Evolutionary conservation across 129 eudicot genomes (phyloP), one percentile per base, ranked within the genome.

Genomic region (Centaurea solstitialis): DNA sequence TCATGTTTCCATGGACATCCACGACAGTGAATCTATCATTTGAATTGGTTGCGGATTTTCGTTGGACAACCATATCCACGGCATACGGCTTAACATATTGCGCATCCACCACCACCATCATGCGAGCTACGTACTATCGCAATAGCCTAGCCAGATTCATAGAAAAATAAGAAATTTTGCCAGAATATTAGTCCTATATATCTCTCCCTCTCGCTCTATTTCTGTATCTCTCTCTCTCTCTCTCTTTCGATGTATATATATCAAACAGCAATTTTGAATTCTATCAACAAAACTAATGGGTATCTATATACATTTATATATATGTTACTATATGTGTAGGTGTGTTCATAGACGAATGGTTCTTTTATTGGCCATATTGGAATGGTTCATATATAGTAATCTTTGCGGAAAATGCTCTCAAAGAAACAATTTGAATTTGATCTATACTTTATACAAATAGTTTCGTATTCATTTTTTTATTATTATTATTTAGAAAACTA

Each of bases 1-100:
- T 84, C 67, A 87, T 11, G 79, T 81, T 81, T 22, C 90, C 90
- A 9, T 84, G 74, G 37, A 85, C 70, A 45, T 87, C 90, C 2
- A 84, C 72, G 4, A 87, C 86, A 0, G 70, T 82, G 65, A 84
- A 87, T 59, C 82, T 81, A 40, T 81, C 86, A 38, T 79, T 81
- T 12, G 70, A 41, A 50, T 81, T 81, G 7, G 84, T 57, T 17
- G 78, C 59, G 12, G 85, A 45, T 81, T 87, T 87, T 50, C 78
- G 66, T 57, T 78, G 84, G 37, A 87, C 82, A 1, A 74, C 80
- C 53, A 87, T 73, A 78, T 84, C 84, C 20, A 84, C 84, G 1
- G 86, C 77, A 22, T 73, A 84, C 26, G 90, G 88, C 77, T 80
- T 83, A 23, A 76, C 67, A 59, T 74, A 86, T 26, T 83, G 87